Percentiles rank a stretch among this genome's conserved stretches.
Evolutionary conservation across 2,329 filamentous ascomycete genomes (phyloP).

Genomic region (Leptographium wingfieldii): DNA sequence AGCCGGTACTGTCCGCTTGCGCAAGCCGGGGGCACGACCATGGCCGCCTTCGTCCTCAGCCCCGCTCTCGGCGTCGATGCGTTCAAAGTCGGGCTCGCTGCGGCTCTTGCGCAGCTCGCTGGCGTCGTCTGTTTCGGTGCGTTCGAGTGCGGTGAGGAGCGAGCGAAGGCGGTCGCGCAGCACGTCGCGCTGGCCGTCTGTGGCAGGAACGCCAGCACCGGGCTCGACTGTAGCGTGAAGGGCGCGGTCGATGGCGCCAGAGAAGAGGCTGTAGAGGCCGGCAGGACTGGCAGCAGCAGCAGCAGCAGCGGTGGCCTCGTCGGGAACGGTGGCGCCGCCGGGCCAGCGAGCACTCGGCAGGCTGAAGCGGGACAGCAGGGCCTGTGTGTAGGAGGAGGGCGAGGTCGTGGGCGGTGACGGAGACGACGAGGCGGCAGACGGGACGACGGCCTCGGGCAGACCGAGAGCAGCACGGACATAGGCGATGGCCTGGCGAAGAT

Average conservation of each 20-base stretch:
- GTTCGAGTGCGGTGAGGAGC: slow-evolving; percentile 65
- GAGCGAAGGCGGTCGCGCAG: slow-evolving; percentile 66
- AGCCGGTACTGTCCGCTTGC: not conserved
- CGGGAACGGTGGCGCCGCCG: slow-evolving; percentile 15
- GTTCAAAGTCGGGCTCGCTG: slow-evolving; percentile 82
- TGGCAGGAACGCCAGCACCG: slow-evolving; percentile 8
- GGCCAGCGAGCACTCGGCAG: slow-evolving; percentile 57
- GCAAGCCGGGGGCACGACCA: slow-evolving; percentile 13
- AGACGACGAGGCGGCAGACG: slow-evolving; percentile 15
- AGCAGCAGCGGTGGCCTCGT: not conserved
- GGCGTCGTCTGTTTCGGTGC: slow-evolving; percentile 9
- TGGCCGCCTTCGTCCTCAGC: slow-evolving; percentile 32
- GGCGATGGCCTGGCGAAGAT: slow-evolving; percentile 50
- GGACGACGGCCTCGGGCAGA: slow-evolving; percentile 43
- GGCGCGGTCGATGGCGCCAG: slow-evolving; percentile 55
- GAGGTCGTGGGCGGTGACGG: slow-evolving; percentile 17
- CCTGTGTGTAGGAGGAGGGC: slow-evolving; percentile 58
- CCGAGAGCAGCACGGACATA: slow-evolving; percentile 45
- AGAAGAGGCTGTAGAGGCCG: slow-evolving; percentile 69
- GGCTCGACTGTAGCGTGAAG: slow-evolving; percentile 13
- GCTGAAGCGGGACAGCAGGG: slow-evolving; percentile 73
- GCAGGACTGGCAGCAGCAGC: slow-evolving; percentile 12
- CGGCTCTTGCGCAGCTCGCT: slow-evolving; percentile 65
- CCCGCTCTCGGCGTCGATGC: slow-evolving; percentile 60
- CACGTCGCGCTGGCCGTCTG: slow-evolving; percentile 54